phyloP scores from a whole-genome alignment of 257 asterid species.

The Nicotiana otophora region DNA sequence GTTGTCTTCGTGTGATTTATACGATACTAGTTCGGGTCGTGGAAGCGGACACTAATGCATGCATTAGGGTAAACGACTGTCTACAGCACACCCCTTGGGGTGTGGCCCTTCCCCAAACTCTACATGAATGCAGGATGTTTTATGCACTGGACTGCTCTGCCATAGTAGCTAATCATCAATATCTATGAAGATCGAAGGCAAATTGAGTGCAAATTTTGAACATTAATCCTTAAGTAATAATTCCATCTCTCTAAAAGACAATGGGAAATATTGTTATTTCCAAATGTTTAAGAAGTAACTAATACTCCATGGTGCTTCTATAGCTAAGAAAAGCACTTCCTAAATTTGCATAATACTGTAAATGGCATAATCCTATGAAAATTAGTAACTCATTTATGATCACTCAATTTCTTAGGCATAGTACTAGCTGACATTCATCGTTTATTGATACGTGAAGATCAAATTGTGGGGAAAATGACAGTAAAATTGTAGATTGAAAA shows the following conservation, averaged over 20 bases:
- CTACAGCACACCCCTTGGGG: too few species aligned
- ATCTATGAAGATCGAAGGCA: background rate
- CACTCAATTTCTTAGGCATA: slow-evolving; percentile 2
- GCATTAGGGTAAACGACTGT: too few species aligned
- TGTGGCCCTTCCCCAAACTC: too few species aligned
- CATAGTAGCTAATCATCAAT: too few species aligned
- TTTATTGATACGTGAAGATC: slow-evolving; percentile 6
- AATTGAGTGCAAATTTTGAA: background rate
- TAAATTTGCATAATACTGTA: background rate
- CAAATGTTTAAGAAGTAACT: background rate
- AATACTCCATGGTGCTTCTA: background rate
- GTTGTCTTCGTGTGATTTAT: too few species aligned
- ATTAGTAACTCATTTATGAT: background rate
- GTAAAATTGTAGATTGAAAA: background rate
- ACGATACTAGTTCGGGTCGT: too few species aligned
- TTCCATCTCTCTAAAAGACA: background rate
- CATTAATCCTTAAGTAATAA: background rate
- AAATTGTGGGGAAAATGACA: background rate
- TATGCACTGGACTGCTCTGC: too few species aligned
- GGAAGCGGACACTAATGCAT: too few species aligned
- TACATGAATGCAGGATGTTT: too few species aligned
- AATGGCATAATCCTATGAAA: background rate
- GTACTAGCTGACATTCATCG: background rate
- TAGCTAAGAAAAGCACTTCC: background rate
- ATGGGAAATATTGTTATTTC: background rate